phyloP scores from a whole-genome alignment of 371 early-diverging fungal genomes.

The Basidiobolus meristosporus region DNA sequence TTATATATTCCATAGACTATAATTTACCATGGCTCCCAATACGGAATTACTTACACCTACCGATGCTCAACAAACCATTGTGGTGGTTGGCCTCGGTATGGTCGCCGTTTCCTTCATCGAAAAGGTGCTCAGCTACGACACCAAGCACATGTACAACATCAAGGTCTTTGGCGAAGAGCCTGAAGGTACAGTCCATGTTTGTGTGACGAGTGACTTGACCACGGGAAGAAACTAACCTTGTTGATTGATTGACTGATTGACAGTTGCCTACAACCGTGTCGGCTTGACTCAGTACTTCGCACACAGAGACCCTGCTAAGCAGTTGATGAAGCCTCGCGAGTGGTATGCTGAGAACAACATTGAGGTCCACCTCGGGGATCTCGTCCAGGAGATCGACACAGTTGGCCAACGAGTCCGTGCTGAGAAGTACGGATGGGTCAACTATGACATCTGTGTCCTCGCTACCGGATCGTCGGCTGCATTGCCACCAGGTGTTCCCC shows the following conservation, averaged over 20 bases:
- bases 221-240: too few species aligned
- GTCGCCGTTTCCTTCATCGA: slow-evolving; percentile 41
- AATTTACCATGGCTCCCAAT: too few species aligned
- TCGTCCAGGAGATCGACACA: slow-evolving; percentile 17
- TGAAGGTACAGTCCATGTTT: slow-evolving; percentile 8
- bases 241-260: not conserved
- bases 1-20: too few species aligned
- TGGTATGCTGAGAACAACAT: slow-evolving; percentile 31
- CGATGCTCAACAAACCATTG: slow-evolving; percentile 11
- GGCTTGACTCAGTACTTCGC: slow-evolving; percentile 40
- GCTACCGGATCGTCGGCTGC: slow-evolving; percentile 39
- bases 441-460: slow-evolving; percentile 31
- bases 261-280: slow-evolving; percentile 34
- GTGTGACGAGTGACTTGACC: too few species aligned
- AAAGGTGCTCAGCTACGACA: slow-evolving; percentile 25
- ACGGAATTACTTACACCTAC: too few species aligned
- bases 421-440: slow-evolving; percentile 6
- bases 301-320: slow-evolving; percentile 21
- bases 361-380: slow-evolving; percentile 14
- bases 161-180: slow-evolving; percentile 34
- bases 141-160: slow-evolving; percentile 14
- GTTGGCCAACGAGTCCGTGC: slow-evolving; percentile 12
- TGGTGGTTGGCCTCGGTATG: slow-evolving; percentile 44
- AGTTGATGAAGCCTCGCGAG: slow-evolving; percentile 16
- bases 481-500: slow-evolving; percentile 27